Evolutionary conservation across 805 yeast species (phyloP).

Genomic region (Suhomyces emberorum): DNA sequence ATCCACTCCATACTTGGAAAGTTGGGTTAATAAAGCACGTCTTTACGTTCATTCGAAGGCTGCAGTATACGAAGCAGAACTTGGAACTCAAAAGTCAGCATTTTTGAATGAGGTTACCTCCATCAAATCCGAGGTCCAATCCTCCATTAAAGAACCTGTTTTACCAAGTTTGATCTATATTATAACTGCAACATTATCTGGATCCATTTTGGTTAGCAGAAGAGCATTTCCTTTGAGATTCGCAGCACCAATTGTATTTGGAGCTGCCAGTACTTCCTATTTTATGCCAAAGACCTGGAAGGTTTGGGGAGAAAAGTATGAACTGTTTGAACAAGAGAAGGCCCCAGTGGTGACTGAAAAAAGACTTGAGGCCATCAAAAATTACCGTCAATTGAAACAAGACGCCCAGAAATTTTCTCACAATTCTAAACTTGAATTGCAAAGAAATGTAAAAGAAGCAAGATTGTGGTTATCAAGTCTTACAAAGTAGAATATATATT

Average conservation of each 20-base stretch:
- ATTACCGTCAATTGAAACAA: conserved; percentile 7
- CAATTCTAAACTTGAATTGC: conserved; percentile 21
- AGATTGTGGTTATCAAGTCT: background rate
- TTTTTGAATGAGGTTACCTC: conserved; percentile 39
- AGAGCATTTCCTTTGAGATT: conserved; percentile 50
- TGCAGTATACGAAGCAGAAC: conserved; percentile 40
- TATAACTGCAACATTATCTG: conserved; percentile 52
- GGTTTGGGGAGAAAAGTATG: conserved; percentile 15
- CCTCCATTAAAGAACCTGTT: conserved; percentile 48
- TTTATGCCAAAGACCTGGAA: conserved; percentile 51
- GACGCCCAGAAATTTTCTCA: conserved; percentile 19
- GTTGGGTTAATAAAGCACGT: conserved; percentile 39
- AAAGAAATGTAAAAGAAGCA: background rate
- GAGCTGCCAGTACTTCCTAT: conserved; percentile 41
- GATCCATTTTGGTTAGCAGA: conserved; percentile 51
- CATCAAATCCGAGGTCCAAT: conserved; percentile 27
- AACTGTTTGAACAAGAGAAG: conserved; percentile 24
- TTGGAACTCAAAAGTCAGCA: conserved; percentile 45
- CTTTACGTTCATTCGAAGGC: conserved; percentile 35
- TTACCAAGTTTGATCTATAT: conserved; percentile 55
- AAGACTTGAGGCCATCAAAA: conserved; percentile 12
- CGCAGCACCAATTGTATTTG: conserved; percentile 49
- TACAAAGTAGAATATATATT: background rate
- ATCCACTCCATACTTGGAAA: conserved; percentile 46
- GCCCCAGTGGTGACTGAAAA: conserved; percentile 32